Conservation (phyloP, 176 grass and related monocot species). For the Avena eriantha region DNA sequence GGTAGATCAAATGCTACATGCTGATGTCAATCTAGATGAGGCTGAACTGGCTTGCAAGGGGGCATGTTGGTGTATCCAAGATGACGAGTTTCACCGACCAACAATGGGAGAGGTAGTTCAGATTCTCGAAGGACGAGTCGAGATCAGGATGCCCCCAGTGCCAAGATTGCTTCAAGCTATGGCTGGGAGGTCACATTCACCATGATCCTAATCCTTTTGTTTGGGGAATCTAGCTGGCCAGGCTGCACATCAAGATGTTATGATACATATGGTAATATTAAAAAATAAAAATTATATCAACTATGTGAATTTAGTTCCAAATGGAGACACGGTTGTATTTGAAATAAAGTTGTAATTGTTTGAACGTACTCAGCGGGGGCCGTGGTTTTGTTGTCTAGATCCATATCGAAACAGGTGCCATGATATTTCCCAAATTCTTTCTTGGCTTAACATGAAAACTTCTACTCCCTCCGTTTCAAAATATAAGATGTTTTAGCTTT, state of each 20-base stretch:
- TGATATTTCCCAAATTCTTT: neutral
- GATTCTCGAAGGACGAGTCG: conserved; percentile 26
- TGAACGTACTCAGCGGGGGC: neutral
- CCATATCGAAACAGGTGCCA: neutral
- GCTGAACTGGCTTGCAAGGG: neutral
- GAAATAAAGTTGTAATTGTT: neutral
- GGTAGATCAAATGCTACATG: conserved; percentile 32
- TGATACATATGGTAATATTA: too few relatives aligned
- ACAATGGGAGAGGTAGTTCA: conserved; percentile 32
- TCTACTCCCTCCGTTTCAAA: too few relatives aligned
- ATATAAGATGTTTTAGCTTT: too few relatives aligned
- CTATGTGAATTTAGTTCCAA: neutral
- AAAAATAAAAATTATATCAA: neutral
- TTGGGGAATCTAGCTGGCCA: too few relatives aligned
- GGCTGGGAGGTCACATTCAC: neutral
- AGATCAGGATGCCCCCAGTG: conserved; percentile 37
- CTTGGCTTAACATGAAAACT: neutral
- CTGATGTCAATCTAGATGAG: conserved; percentile 7
- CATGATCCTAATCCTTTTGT: neutral
- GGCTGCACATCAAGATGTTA: too few relatives aligned
- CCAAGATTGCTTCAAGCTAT: conserved; percentile 39
- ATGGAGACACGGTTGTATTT: neutral
- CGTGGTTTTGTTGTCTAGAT: neutral
- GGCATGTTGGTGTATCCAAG: neutral
- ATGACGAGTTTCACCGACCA: neutral